Percentiles rank a stretch among this genome's conserved stretches.
Conservation (phyloP, 257 asterid genomes). For the Solanum chmielewskii region DNA sequence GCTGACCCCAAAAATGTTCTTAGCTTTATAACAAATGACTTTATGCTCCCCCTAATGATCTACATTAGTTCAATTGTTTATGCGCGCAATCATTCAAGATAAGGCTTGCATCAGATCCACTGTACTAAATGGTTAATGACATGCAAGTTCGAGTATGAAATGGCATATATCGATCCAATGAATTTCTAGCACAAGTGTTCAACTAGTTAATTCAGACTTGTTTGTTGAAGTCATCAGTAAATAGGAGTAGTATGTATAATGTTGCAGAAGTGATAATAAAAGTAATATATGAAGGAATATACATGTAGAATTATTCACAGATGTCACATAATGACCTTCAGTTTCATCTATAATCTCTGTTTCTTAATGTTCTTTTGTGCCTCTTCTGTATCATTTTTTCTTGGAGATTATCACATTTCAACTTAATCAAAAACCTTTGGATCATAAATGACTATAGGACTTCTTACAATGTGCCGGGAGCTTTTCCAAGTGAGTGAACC, state of each 20-base stretch:
- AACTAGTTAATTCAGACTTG: background rate
- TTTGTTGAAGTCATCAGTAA: background rate
- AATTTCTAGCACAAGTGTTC: background rate
- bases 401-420: background rate
- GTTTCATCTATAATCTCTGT: background rate
- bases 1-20: background rate
- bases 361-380: background rate
- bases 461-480: conserved; percentile 37
- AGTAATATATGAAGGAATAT: background rate
- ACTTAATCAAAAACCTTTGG: conserved; percentile 23
- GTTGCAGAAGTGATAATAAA: background rate
- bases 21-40: background rate
- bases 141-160: background rate
- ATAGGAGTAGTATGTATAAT: background rate
- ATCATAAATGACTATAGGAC: conserved; percentile 51
- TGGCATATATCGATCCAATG: background rate
- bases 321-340: background rate
- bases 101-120: background rate
- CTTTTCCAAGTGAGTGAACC: conserved; percentile 69
- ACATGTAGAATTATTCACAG: background rate
- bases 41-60: background rate
- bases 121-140: too few relatives aligned
- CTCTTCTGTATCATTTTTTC: background rate
- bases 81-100: background rate
- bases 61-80: background rate